Base-by-base conservation (phyloP, 108 stramenopile genomes). In the Skeletonema tropicum region DNA sequence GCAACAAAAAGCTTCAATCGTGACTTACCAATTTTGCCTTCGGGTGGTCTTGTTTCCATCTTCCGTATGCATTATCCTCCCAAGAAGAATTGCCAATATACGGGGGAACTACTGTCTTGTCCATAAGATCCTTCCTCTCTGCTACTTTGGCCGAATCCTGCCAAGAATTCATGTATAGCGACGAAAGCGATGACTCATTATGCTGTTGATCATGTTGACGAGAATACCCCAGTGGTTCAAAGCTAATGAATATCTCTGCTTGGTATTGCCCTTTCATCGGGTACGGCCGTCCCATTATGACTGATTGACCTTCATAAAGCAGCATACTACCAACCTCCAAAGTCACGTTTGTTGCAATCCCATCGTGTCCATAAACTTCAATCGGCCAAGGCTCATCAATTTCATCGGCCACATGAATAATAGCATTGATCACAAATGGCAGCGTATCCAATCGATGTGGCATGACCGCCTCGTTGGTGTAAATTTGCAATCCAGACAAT, bases 251-350 rank as follows among this genome's bases (percentile, higher is more conserved):
- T 60, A 95, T 86, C 70, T 96, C 95, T 11, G 95, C 93, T 68
- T 85, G 90, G 48, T 71, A 93, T 67, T 71, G 26, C 86, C 97
- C 77, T 58, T 92, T 84, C 39, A 97, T 67, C 3, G 95, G 86
- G 55, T 93, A 93, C 11, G 97, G 97, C 23, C 97, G 82, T 23
- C 97, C 94, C 66, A 97, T 95, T 52, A 96, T 49, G n/a, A 96
- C 89, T 6, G 91, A 88, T 64, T 93, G 91, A 52, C 84, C 85
- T 78, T 97, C 97, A 78, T 97, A 97, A 46, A 83, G 48, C 25
- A 94, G 85, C 86, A 94, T 81, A 48, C 93, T 91, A 41, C 97
- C 96, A 15, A 95, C 95, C 69, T 91, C 85, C 93, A 98, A 90
- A 12, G 97, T 98, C 29, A 98, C 85, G 83, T 97, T 97, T 29